Percentiles rank a stretch among this genome's conserved stretches.
Evolutionary conservation across 169 alveolate species (phyloP).

Genomic region (Babesia divergens): DNA sequence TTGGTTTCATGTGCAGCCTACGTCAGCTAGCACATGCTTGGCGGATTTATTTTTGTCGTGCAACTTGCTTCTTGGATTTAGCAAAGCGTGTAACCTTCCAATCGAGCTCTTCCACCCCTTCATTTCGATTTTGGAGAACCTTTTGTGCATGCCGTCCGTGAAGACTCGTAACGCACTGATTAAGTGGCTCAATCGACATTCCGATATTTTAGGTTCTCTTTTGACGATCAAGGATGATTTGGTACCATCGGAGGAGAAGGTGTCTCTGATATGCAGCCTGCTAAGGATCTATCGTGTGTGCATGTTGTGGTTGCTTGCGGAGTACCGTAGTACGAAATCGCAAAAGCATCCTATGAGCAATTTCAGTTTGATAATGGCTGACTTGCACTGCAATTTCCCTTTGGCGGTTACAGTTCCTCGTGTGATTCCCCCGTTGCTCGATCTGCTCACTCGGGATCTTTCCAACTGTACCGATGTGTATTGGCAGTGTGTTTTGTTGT

Average conservation of each 20-base stretch:
- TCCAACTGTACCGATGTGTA: conserved; percentile 1
- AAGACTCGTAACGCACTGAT: conserved; percentile 41
- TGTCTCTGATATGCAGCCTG: conserved; percentile 17
- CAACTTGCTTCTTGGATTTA: conserved; percentile 13
- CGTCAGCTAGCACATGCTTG: conserved; percentile 16
- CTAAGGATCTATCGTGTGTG: conserved; percentile 43
- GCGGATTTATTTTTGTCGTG: conserved; percentile 49
- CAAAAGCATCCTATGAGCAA: conserved; percentile 22
- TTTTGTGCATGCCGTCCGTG: conserved; percentile 36
- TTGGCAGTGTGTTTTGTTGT: conserved; percentile 48
- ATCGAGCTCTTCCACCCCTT: conserved; percentile 30
- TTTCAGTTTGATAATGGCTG: conserved; percentile 51
- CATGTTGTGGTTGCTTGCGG: conserved; percentile 39
- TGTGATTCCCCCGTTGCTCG: conserved; percentile 26
- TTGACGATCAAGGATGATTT: neutral
- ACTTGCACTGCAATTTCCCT: conserved; percentile 60
- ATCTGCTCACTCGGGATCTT: conserved; percentile 18
- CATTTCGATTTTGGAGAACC: conserved; percentile 36
- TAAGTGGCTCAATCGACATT: conserved; percentile 52
- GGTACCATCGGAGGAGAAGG: conserved; percentile 12
- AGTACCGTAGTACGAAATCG: conserved; percentile 24
- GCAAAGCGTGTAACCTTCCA: neutral
- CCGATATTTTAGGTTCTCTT: conserved; percentile 25
- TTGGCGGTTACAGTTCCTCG: conserved; percentile 42
- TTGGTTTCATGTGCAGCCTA: conserved; percentile 54